Conservation (phyloP, 2,329 filamentous ascomycete genomes). For the Paecilomyces sp. region DNA sequence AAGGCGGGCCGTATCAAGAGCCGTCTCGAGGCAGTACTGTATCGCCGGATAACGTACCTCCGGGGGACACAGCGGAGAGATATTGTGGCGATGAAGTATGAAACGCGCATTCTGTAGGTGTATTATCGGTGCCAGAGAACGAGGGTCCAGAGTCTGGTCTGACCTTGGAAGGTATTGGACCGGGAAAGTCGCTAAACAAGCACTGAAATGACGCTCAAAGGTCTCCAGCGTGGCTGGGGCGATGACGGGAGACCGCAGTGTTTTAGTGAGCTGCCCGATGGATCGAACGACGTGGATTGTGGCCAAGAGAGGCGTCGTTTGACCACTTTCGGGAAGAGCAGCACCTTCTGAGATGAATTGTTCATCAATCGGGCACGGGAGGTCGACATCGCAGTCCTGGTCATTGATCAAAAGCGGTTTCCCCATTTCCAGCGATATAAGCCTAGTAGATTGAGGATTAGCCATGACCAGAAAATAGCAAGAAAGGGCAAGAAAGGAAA, state of each 20-base stretch:
- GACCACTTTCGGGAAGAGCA: conserved; percentile 36
- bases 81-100: conserved; percentile 79
- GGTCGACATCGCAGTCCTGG: conserved; percentile 73
- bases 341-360: conserved; percentile 49
- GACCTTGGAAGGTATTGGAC: conserved; percentile 63
- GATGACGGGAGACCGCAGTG: conserved; percentile 61
- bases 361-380: conserved; percentile 76
- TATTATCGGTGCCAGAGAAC: conserved; percentile 66
- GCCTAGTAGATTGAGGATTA: conserved; percentile 33
- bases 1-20: conserved; percentile 71
- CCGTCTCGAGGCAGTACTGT: conserved; percentile 66
- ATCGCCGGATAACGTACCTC: conserved; percentile 64
- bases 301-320: conserved; percentile 66
- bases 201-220: conserved; percentile 73
- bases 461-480: background rate
- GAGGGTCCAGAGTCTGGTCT: conserved; percentile 62
- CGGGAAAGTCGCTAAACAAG: conserved; percentile 70
- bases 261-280: conserved; percentile 65
- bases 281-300: conserved; percentile 76
- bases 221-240: conserved; percentile 61
- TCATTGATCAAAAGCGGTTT: conserved; percentile 79
- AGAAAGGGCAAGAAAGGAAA: conserved; percentile 4
- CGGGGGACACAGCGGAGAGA: conserved; percentile 62
- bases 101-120: conserved; percentile 79
- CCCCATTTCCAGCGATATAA: conserved; percentile 71